Percentiles rank a stretch among this genome's conserved stretches.
phyloP scores from a whole-genome alignment of 345 rosid species.

The Hibiscus syriacus region DNA sequence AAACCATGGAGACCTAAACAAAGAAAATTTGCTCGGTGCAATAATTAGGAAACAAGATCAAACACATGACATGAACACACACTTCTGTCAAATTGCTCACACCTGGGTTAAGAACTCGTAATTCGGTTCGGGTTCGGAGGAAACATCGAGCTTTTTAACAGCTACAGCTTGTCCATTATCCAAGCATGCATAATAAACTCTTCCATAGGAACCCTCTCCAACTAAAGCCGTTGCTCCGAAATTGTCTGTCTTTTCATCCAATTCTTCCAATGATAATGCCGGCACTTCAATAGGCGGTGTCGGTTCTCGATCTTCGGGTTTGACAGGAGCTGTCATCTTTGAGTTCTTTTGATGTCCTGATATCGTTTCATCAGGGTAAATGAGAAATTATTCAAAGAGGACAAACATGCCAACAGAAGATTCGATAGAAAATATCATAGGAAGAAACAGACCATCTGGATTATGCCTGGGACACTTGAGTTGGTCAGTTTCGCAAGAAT shows the following conservation, averaged over 20 bases:
- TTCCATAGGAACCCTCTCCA: conserved; percentile 98
- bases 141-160: conserved; percentile 86
- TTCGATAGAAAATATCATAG: too few species aligned
- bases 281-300: conserved; percentile 83
- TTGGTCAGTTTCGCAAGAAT: conserved; percentile 44
- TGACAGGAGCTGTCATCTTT: conserved; percentile 46
- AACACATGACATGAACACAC: background rate
- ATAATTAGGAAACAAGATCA: background rate
- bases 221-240: conserved; percentile 92
- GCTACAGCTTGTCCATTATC: conserved; percentile 62
- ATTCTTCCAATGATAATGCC: conserved; percentile 53
- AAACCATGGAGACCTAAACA: conserved; percentile 70
- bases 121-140: conserved; percentile 69
- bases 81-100: conserved; percentile 2
- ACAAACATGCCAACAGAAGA: background rate
- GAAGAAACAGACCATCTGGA: conserved; percentile 63
- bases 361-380: conserved; percentile 3
- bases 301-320: conserved; percentile 55
- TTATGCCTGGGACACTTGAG: conserved; percentile 44
- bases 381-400: background rate
- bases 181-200: conserved; percentile 77
- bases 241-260: conserved; percentile 82
- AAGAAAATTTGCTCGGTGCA: background rate
- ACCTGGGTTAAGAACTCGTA: conserved; percentile 89
- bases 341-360: conserved; percentile 53